Conservation (phyloP, 2,329 filamentous ascomycete genomes). For the Paracorniculantispora psalliotae region DNA sequence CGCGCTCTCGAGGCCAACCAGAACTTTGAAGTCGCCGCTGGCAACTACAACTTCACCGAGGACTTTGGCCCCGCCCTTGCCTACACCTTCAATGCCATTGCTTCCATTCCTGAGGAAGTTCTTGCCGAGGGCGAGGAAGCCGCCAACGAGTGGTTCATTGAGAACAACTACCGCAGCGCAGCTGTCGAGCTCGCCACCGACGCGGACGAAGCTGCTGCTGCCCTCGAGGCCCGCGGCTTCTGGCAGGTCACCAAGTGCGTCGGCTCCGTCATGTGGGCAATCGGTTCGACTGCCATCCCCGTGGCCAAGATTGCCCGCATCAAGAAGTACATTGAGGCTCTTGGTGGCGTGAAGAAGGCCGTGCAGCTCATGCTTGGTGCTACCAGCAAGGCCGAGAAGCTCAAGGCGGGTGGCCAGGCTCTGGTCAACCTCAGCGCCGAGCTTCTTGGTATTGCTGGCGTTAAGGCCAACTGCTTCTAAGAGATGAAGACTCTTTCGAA, state of each 20-base stretch:
- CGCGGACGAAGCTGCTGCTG: neutral
- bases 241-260: slow-evolving; percentile 23
- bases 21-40: neutral
- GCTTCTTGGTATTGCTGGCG: slow-evolving; percentile 18
- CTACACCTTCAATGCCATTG: slow-evolving; percentile 18
- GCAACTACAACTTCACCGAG: slow-evolving; percentile 7
- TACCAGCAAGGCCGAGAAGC: slow-evolving; percentile 18
- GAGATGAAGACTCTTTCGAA: neutral
- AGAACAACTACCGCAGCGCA: slow-evolving; percentile 16
- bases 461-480: slow-evolving; percentile 20
- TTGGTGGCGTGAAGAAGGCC: slow-evolving; percentile 21
- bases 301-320: slow-evolving; percentile 22
- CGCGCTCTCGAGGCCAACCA: neutral
- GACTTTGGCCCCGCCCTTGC: slow-evolving; percentile 11
- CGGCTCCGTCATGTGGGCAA: slow-evolving; percentile 17
- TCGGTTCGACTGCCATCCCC: slow-evolving; percentile 20
- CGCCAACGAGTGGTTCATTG: slow-evolving; percentile 20
- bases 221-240: slow-evolving; percentile 8
- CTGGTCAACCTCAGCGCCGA: slow-evolving; percentile 19
- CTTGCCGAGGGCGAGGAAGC: slow-evolving; percentile 20
- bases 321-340: slow-evolving; percentile 23
- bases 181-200: slow-evolving; percentile 3
- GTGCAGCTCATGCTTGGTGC: slow-evolving; percentile 21
- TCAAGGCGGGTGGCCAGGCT: slow-evolving; percentile 20
- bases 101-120: slow-evolving; percentile 22